Base-by-base conservation (phyloP, 805 yeast species). In the Candida nemodendra region DNA sequence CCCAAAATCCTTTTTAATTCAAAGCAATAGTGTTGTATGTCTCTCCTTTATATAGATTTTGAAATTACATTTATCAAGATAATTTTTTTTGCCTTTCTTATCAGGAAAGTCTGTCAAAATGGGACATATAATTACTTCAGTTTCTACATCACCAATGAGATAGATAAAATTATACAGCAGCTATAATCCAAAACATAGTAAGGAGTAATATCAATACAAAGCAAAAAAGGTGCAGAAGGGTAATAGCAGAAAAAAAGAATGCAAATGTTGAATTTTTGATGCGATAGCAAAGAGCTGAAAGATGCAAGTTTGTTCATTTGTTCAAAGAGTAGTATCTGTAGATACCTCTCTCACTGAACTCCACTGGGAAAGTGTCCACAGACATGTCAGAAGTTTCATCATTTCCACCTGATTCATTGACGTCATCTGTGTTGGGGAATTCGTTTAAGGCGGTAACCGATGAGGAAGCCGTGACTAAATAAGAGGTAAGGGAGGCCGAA, bases 311-410 rank as follows among this genome's bases (percentile, higher is more conserved):
- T 8, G 18, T 15, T 55, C 59, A 72, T 38, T 72, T 69, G 48
- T 75, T 76, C 42, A 77, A 57, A 8, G 81, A 71, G 52, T 77
- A 77, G 57, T 77, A 77, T 45, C 72, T 74, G 55, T 77, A 77
- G 9, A 77, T 72, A 0, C 83, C 83, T 30, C 81, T 47, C 36
- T 65, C 65, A 26, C 54, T 50, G 42, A 72, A 72, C 45, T 72
- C 78, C 19, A 65, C 73, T 1, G 81, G 81, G 73, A 80, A 77
- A 5, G 68, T 65, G 37, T 55, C 62, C 43, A 70, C 71, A 56
- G 34, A 35, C 9, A 37, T 62, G 42, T 62, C 63, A 42, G 60
- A 64, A 19, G 61, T 54, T 14, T 48, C 54, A 9, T 18, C 39
- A 25, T 33, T 26, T 14, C 27, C 33, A 3, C 28, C 42, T 22